phyloP scores from a whole-genome alignment of 768 basidiomycete species.

The Auricularia heimuer region DNA sequence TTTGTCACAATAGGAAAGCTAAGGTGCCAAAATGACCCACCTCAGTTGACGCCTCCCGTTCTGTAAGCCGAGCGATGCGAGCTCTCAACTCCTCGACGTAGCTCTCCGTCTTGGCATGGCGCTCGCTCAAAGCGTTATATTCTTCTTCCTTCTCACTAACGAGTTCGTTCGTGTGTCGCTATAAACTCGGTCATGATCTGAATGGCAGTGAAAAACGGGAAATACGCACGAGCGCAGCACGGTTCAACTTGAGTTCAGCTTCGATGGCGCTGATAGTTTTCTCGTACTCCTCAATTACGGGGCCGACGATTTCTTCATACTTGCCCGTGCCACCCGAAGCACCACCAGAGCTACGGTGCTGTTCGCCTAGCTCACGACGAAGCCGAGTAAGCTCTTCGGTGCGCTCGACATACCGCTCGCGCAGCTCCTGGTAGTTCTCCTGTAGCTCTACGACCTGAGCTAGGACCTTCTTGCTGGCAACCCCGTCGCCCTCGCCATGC shows the following conservation, averaged over 20 bases:
- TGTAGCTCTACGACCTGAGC: slow-evolving; percentile 77
- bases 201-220: not conserved
- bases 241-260: slow-evolving; percentile 78
- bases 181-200: not conserved
- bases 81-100: slow-evolving; percentile 81
- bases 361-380: slow-evolving; percentile 68
- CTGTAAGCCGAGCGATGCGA: slow-evolving; percentile 71
- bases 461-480: slow-evolving; percentile 64
- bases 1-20: slow-evolving; percentile 11
- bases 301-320: slow-evolving; percentile 90
- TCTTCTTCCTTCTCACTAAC: slow-evolving; percentile 88
- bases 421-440: slow-evolving; percentile 75
- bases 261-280: slow-evolving; percentile 94
- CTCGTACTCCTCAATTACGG: slow-evolving; percentile 98
- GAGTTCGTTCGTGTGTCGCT: slow-evolving; percentile 81
- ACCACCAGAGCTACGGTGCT: slow-evolving; percentile 46
- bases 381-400: slow-evolving; percentile 80
- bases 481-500: slow-evolving; percentile 32
- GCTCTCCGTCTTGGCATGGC: slow-evolving; percentile 69
- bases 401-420: slow-evolving; percentile 77
- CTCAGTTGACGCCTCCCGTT: slow-evolving; percentile 88
- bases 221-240: slow-evolving; percentile 52
- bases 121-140: slow-evolving; percentile 49
- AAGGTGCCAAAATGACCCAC: slow-evolving; percentile 26
- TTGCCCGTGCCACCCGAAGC: slow-evolving; percentile 59